A percentile compares a stretch with the other conserved stretches of the same genome.
phyloP scores from a whole-genome alignment of 495 filamentous ascomycete species.

The Neurospora sp. region DNA sequence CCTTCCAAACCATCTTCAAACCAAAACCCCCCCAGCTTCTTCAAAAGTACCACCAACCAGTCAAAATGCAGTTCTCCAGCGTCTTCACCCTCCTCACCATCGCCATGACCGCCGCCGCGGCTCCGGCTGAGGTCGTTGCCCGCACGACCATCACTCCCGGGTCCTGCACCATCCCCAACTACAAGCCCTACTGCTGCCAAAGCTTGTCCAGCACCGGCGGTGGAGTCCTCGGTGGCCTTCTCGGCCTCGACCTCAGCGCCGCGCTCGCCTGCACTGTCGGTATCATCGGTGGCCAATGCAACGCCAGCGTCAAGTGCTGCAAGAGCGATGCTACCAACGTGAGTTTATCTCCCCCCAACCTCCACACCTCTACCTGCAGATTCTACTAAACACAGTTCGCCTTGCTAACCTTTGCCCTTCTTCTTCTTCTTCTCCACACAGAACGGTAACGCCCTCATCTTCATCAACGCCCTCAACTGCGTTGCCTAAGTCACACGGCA shows the following conservation, averaged over 20 bases:
- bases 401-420: background rate
- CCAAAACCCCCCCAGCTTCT: background rate
- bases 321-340: background rate
- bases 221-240: background rate
- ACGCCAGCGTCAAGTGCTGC: constrained; percentile 6
- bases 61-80: constrained; percentile 17
- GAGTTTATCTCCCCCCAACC: background rate
- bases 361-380: background rate
- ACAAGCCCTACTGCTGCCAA: constrained; percentile 8
- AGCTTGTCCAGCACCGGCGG: background rate
- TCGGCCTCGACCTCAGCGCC: background rate
- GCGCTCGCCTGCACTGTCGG: background rate
- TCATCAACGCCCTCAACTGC: background rate
- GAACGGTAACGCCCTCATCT: background rate
- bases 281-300: constrained; percentile 1
- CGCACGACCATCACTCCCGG: constrained; percentile 1
- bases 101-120: constrained; percentile 14
- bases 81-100: constrained; percentile 12
- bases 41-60: background rate
- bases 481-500: background rate
- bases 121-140: background rate
- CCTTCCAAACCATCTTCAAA: background rate
- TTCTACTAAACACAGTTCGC: background rate
- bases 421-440: background rate
- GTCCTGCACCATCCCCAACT: background rate